A percentile compares a stretch with the other conserved stretches of the same genome.
These are phyloP conservation scores for Talaromyces sp. DNA, from an alignment of 2,329 filamentous ascomycete genomes.

Conservation along the genomic window DNA sequence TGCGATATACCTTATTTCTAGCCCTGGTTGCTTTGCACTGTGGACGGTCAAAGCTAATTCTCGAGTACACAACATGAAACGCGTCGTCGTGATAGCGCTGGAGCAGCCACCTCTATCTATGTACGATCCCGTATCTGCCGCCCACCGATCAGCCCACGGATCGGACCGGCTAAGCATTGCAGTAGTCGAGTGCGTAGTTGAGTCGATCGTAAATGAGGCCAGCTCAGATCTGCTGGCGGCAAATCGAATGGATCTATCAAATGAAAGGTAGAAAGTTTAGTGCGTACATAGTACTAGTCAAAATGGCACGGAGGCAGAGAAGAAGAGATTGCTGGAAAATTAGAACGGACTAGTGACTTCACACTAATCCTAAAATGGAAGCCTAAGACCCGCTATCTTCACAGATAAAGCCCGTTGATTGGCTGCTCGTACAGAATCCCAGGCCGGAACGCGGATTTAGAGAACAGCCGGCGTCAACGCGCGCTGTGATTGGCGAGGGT, in stretches of 20 bases:
- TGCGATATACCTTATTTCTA: background rate
- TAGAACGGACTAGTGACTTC: background rate
- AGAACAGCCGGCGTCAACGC: background rate
- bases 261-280: background rate
- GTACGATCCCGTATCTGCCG: background rate
- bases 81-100: background rate
- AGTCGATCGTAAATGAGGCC: background rate
- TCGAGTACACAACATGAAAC: background rate
- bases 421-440: background rate
- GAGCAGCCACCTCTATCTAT: background rate
- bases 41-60: background rate
- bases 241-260: background rate
- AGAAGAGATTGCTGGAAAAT: background rate
- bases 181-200: background rate
- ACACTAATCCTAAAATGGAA: background rate
- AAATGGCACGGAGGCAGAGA: background rate
- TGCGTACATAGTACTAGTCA: too few relatives aligned
- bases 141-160: background rate
- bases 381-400: background rate
- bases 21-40: background rate
- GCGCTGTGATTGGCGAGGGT: background rate
- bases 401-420: background rate
- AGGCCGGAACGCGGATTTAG: conserved; percentile 2
- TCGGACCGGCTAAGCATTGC: conserved; percentile 4
- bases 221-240: background rate